Conservation (phyloP, 192 early-diverging fungal species). For the Coemansia sp. region DNA sequence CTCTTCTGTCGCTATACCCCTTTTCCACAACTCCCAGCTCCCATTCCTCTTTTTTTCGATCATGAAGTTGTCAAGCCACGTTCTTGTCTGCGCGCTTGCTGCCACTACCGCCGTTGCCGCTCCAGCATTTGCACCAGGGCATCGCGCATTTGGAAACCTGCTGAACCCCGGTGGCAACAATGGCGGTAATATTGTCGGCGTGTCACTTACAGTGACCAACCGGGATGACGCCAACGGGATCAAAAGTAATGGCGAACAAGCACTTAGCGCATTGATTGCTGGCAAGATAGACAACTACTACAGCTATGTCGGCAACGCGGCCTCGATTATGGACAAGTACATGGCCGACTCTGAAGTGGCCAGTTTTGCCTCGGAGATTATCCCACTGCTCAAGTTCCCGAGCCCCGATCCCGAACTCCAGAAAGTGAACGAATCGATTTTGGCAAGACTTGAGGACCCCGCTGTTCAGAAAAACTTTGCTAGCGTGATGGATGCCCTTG, state of each 20-base stretch:
- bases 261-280: background rate
- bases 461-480: background rate
- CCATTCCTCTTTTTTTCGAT: background rate
- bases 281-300: background rate
- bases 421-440: background rate
- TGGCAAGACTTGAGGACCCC: background rate
- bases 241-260: background rate
- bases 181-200: background rate
- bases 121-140: background rate
- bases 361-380: background rate
- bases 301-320: background rate
- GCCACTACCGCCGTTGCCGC: background rate
- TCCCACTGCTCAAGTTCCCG: background rate
- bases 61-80: background rate
- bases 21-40: background rate
- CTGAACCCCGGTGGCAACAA: background rate
- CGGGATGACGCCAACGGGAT: background rate
- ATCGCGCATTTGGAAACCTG: background rate
- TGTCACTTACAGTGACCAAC: background rate
- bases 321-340: slow-evolving; percentile 3
- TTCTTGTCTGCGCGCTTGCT: background rate
- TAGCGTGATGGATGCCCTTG: background rate
- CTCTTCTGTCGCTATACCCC: background rate
- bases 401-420: background rate
- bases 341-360: background rate